A percentile compares a stretch with the other conserved stretches of the same genome.
Evolutionary conservation across 371 early-diverging fungal genomes (phyloP).

Genomic region (Quaeritorhiza haematococci): DNA sequence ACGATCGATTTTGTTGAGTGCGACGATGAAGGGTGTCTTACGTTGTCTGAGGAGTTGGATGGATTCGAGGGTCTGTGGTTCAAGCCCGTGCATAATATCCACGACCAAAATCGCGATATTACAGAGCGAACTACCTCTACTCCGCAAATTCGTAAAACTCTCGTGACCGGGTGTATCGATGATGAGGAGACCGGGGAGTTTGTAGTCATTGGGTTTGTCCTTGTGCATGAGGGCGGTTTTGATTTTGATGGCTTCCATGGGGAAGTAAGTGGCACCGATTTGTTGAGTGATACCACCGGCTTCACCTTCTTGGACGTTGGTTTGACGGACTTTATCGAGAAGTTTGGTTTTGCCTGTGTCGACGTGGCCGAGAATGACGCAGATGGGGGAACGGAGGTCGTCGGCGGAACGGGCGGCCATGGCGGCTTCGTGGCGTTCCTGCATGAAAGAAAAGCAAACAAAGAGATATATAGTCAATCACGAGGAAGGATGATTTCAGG

Average conservation of each 20-base stretch:
- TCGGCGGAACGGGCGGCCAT: slow-evolving; percentile 82
- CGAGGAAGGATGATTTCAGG: not conserved
- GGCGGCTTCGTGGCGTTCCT: slow-evolving; percentile 68
- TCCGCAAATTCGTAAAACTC: slow-evolving; percentile 97
- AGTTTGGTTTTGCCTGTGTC: slow-evolving; percentile 99
- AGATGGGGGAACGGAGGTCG: slow-evolving; percentile 96
- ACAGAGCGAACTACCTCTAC: slow-evolving; percentile 98
- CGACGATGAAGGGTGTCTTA: slow-evolving; percentile 99
- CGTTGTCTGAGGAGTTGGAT: slow-evolving; percentile 88
- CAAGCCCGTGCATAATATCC: slow-evolving; percentile 99
- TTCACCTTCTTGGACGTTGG: slow-evolving; percentile 99
- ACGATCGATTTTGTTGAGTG: slow-evolving; percentile 99
- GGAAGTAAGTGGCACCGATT: slow-evolving; percentile 99
- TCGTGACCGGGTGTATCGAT: slow-evolving; percentile 99
- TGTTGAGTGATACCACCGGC: slow-evolving; percentile 99
- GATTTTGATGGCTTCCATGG: slow-evolving; percentile 84
- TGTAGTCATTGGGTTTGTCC: slow-evolving; percentile 37
- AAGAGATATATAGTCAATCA: slow-evolving; percentile 13
- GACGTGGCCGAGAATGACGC: slow-evolving; percentile 99
- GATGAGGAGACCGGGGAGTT: slow-evolving; percentile 96
- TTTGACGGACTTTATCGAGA: slow-evolving; percentile 99
- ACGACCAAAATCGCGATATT: slow-evolving; percentile 99
- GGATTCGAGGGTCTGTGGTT: slow-evolving; percentile 98
- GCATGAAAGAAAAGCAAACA: slow-evolving; percentile 1
- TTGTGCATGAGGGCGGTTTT: slow-evolving; percentile 77